These are phyloP conservation scores for Coprinellus aureogranulatus DNA, from an alignment of 768 basidiomycete species.

Conservation along the genomic window DNA sequence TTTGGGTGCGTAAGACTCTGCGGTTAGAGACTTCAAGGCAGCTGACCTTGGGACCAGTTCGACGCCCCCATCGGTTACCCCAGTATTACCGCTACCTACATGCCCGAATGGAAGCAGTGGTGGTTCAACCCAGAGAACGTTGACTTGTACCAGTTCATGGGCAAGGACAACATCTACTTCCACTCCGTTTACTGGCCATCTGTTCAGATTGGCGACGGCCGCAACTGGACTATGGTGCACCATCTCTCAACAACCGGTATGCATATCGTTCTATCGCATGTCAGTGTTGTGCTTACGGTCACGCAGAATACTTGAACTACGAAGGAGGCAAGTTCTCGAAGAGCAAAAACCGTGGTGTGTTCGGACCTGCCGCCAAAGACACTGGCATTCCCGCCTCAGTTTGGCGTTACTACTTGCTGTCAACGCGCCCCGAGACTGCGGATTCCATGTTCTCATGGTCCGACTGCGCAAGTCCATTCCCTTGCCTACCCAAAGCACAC, in stretches of 20 bases:
- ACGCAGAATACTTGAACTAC: slow-evolving; percentile 91
- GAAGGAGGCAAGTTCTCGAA: slow-evolving; percentile 99
- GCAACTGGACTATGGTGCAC: slow-evolving; percentile 90
- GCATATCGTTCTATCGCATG: neutral
- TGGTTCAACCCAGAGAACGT: slow-evolving; percentile 93
- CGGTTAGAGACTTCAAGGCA: neutral
- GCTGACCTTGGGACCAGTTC: slow-evolving; percentile 53
- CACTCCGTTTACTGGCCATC: slow-evolving; percentile 95
- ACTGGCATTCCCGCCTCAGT: slow-evolving; percentile 92
- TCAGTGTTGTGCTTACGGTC: neutral
- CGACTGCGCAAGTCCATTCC: slow-evolving; percentile 66
- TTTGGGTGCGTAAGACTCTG: slow-evolving; percentile 73
- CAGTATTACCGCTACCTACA: slow-evolving; percentile 95
- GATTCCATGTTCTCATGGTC: slow-evolving; percentile 98
- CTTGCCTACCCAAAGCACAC: neutral
- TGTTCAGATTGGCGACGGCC: slow-evolving; percentile 83
- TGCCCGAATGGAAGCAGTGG: slow-evolving; percentile 93
- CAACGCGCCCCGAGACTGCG: slow-evolving; percentile 87
- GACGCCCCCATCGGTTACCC: slow-evolving; percentile 97
- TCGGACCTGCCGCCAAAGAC: slow-evolving; percentile 90
- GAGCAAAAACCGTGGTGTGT: slow-evolving; percentile 93
- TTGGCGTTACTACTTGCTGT: slow-evolving; percentile 95
- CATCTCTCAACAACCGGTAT: slow-evolving; percentile 93
- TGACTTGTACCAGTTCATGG: slow-evolving; percentile 97
- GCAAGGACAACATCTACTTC: slow-evolving; percentile 99